A percentile compares a stretch with the other conserved stretches of the same genome.
Evolutionary conservation across 768 basidiomycete genomes (phyloP).

Genomic region (Trametes meyenii): DNA sequence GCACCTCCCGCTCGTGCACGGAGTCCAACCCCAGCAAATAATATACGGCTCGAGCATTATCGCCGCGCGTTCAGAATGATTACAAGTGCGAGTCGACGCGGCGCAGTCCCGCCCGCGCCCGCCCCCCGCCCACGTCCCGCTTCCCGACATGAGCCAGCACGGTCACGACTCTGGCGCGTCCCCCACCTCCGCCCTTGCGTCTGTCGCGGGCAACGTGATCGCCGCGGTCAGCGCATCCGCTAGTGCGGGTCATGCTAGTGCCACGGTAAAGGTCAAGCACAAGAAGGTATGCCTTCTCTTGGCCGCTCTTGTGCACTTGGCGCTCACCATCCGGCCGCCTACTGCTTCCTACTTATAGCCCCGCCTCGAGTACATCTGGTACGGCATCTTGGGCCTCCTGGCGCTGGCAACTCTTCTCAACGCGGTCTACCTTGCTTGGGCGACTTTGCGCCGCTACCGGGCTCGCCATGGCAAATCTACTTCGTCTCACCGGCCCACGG

Average conservation of each 20-base stretch:
- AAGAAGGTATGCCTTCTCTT: not conserved
- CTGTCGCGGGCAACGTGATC: not conserved
- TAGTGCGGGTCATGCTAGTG: not conserved
- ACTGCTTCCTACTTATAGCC: not conserved
- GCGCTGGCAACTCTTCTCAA: conserved; percentile 25
- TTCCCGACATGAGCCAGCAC: conserved; percentile 2
- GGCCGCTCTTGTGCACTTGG: not conserved
- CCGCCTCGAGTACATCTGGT: not conserved
- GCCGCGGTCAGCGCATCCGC: not conserved
- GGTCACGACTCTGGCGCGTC: not conserved
- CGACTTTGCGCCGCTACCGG: conserved; percentile 21
- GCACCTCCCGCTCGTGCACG: not conserved
- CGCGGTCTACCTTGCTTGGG: conserved; percentile 24
- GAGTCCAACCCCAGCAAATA: not conserved
- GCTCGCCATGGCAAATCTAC: not conserved
- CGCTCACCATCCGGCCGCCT: not conserved
- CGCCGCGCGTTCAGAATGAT: not conserved
- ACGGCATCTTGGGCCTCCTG: conserved; percentile 13
- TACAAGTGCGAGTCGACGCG: not conserved
- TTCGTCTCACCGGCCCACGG: not conserved
- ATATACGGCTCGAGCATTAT: not conserved
- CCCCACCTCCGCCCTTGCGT: not conserved
- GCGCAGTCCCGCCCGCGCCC: not conserved
- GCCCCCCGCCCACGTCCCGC: not conserved
- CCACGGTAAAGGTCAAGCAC: conserved; percentile 1